Evolutionary conservation across 805 yeast genomes (phyloP).

Genomic region (Candida hungchunana): DNA sequence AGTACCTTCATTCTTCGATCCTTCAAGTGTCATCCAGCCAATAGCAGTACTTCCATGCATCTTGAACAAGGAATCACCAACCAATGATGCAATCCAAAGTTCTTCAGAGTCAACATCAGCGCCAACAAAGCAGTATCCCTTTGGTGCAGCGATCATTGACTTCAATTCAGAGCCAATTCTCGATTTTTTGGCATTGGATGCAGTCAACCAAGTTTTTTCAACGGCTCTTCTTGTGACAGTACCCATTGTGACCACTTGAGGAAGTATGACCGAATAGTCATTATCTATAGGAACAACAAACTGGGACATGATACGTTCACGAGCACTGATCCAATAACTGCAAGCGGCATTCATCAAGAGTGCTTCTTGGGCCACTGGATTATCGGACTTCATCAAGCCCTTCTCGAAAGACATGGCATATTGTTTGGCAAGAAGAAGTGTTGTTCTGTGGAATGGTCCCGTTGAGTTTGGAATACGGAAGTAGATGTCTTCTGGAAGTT

Average conservation of each 20-base stretch:
- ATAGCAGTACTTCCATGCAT: constrained; percentile 94
- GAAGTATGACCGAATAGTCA: constrained; percentile 55
- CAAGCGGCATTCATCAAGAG: constrained; percentile 72
- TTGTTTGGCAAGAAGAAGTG: constrained; percentile 72
- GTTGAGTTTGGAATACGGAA: constrained; percentile 88
- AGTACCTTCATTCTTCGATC: constrained; percentile 85
- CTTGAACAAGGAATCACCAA: constrained; percentile 87
- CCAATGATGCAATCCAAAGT: constrained; percentile 93
- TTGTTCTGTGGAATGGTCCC: constrained; percentile 70
- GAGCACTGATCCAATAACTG: constrained; percentile 89
- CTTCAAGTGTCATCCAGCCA: constrained; percentile 99
- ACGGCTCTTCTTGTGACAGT: constrained; percentile 95
- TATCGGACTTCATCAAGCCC: constrained; percentile 66
- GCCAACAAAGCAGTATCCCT: constrained; percentile 88
- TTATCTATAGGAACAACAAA: constrained; percentile 65
- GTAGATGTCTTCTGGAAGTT: constrained; percentile 24
- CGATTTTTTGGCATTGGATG: constrained; percentile 83
- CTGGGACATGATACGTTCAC: constrained; percentile 80
- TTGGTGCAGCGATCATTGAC: constrained; percentile 80
- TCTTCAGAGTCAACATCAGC: constrained; percentile 99
- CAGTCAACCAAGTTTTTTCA: constrained; percentile 96
- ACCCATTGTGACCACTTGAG: constrained; percentile 88
- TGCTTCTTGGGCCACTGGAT: constrained; percentile 70
- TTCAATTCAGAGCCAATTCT: constrained; percentile 93
- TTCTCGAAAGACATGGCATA: constrained; percentile 70